A percentile compares a stretch with the other conserved stretches of the same genome.
Conservation (phyloP, 306 rosid genomes). For the Arachis stenosperma region DNA sequence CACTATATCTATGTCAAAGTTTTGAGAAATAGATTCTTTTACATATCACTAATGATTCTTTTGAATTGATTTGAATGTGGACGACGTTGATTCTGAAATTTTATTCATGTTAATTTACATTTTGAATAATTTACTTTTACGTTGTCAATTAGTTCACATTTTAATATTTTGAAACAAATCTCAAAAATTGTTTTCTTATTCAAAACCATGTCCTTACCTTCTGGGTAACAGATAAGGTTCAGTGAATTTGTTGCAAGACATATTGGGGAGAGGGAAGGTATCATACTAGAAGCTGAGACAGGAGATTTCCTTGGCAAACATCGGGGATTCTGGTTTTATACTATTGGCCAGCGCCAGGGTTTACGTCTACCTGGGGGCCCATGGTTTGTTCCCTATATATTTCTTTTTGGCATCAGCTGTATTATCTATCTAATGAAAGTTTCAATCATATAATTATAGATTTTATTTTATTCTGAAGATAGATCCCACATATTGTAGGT, state of each 20-base stretch:
- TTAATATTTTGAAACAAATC: conserved; percentile 29
- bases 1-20: conserved; percentile 14
- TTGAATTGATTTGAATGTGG: conserved; percentile 3
- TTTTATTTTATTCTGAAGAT: conserved; percentile 25
- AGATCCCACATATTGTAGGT: conserved; percentile 16
- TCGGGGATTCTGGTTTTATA: conserved; percentile 94
- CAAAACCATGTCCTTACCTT: background rate
- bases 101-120: background rate
- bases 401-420: conserved; percentile 23
- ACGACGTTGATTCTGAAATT: conserved; percentile 9
- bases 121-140: background rate
- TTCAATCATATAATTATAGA: conserved; percentile 16
- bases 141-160: background rate
- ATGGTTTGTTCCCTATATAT: conserved; percentile 60
- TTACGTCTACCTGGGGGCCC: conserved; percentile 90
- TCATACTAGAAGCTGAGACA: conserved; percentile 91
- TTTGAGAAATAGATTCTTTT: conserved; percentile 26
- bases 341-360: conserved; percentile 97
- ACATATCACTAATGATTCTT: conserved; percentile 10
- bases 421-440: conserved; percentile 26
- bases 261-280: conserved; percentile 89
- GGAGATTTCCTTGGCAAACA: conserved; percentile 95
- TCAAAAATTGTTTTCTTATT: conserved; percentile 29
- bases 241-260: conserved; percentile 90
- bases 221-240: conserved; percentile 70